phyloP scores from a whole-genome alignment of 202 grass and related monocot genomes.

The Dendrocalamus latiflorus region DNA sequence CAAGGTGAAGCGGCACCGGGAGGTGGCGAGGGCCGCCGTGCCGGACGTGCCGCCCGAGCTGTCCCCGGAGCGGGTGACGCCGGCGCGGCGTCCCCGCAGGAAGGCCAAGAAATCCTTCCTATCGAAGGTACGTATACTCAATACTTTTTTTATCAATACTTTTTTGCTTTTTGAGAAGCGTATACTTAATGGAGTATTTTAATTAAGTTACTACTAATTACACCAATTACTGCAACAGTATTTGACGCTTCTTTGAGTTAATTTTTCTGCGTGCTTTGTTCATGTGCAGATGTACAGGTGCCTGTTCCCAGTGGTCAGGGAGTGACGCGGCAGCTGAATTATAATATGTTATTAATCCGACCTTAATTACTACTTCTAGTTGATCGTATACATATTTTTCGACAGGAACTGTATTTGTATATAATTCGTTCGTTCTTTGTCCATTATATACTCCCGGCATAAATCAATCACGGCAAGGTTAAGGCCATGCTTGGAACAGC shows the following conservation, averaged over 20 bases:
- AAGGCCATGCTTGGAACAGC: not conserved
- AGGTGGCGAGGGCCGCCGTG: constrained; percentile 36
- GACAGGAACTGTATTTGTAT: not conserved
- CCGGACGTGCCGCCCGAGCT: not conserved
- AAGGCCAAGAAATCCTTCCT: constrained; percentile 44
- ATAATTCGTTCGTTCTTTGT: constrained; percentile 25
- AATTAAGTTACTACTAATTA: not conserved
- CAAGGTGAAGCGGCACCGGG: constrained; percentile 64
- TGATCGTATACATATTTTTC: not conserved
- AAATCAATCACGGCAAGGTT: not conserved
- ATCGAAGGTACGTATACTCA: constrained; percentile 21
- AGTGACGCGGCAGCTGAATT: constrained; percentile 3
- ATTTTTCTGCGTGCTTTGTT: not conserved
- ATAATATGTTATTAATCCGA: not conserved
- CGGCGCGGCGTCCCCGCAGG: not conserved
- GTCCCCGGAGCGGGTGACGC: not conserved
- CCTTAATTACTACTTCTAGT: not conserved
- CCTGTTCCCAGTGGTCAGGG: constrained; percentile 48
- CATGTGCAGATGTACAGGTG: constrained; percentile 33
- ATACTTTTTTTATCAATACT: no score
- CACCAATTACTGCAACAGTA: not conserved
- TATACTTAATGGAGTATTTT: no score
- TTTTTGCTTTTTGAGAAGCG: no score
- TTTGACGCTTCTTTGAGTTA: not conserved
- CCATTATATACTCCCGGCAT: not conserved